These are phyloP conservation scores for Aquilaria sinensis DNA, from an alignment of 345 rosid species.

Conservation along the genomic window DNA sequence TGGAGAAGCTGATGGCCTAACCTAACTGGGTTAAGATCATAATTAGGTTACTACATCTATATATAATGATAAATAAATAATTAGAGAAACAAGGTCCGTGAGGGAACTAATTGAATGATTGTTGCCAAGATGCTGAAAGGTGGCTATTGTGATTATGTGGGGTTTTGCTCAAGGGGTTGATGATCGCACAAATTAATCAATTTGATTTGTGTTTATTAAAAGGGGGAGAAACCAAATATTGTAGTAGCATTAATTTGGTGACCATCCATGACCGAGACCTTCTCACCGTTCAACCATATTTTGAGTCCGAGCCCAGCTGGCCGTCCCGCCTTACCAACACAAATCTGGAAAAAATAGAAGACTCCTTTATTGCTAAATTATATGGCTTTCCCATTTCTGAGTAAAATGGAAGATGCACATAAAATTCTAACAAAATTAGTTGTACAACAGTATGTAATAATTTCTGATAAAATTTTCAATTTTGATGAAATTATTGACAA, in stretches of 20 bases:
- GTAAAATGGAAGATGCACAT: not conserved
- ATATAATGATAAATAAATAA: conserved; percentile 1
- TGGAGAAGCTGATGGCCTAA: conserved; percentile 3
- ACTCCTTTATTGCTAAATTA: not conserved
- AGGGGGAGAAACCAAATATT: not conserved
- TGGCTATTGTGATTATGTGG: not conserved
- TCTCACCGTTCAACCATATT: conserved; percentile 4
- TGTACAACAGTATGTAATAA: no score
- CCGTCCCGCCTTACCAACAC: no score
- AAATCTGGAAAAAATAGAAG: no score
- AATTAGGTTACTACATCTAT: no score
- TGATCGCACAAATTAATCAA: not conserved
- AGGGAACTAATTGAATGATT: not conserved
- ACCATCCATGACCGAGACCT: conserved; percentile 20
- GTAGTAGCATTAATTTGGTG: conserved; percentile 12
- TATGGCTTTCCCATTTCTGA: no score
- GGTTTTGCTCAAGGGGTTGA: not conserved
- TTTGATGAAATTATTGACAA: no score
- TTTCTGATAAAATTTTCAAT: no score
- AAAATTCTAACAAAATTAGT: not conserved
- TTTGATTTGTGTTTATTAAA: not conserved
- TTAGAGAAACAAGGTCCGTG: not conserved
- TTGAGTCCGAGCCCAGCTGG: not conserved
- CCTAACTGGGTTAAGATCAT: no score
- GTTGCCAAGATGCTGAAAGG: not conserved